phyloP scores from a whole-genome alignment of 2,329 filamentous ascomycete species.

The Lasiodiplodia hormozganensis region DNA sequence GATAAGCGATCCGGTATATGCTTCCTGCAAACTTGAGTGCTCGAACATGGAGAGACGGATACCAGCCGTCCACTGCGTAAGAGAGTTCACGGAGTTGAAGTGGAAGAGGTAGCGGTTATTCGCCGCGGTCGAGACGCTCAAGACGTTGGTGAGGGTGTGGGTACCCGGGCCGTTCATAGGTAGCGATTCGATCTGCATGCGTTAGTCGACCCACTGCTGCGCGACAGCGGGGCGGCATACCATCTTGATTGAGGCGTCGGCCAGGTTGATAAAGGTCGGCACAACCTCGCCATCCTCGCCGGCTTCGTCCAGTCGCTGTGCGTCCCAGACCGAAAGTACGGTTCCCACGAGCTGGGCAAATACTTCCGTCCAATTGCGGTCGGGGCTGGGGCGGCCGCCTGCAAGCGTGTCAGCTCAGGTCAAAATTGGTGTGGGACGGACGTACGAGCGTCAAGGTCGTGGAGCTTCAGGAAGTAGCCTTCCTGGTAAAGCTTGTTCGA shows the following conservation, averaged over 20 bases:
- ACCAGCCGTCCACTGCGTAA: slow-evolving; percentile 94
- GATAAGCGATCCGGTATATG: slow-evolving; percentile 94
- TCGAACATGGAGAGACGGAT: slow-evolving; percentile 96
- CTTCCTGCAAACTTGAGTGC: slow-evolving; percentile 90
- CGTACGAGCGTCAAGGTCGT: slow-evolving; percentile 91
- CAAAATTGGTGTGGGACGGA: slow-evolving; percentile 34
- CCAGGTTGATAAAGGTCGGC: slow-evolving; percentile 94
- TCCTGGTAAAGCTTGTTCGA: slow-evolving; percentile 97
- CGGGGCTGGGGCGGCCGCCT: slow-evolving; percentile 86
- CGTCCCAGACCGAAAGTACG: slow-evolving; percentile 94
- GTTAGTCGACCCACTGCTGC: background rate
- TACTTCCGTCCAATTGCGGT: slow-evolving; percentile 93
- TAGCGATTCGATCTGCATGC: slow-evolving; percentile 67
- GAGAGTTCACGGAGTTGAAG: slow-evolving; percentile 91
- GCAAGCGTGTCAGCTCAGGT: slow-evolving; percentile 38
- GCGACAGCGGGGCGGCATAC: slow-evolving; percentile 57
- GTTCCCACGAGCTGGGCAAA: slow-evolving; percentile 97
- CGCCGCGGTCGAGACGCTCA: slow-evolving; percentile 94
- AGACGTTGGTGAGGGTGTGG: slow-evolving; percentile 87
- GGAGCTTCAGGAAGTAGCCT: slow-evolving; percentile 95
- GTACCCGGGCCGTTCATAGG: slow-evolving; percentile 80
- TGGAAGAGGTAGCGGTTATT: slow-evolving; percentile 95
- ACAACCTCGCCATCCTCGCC: slow-evolving; percentile 84
- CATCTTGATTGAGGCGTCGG: slow-evolving; percentile 98
- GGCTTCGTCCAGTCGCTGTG: slow-evolving; percentile 85